Conservation (phyloP, 495 filamentous ascomycete genomes). For the Poronia punctata region DNA sequence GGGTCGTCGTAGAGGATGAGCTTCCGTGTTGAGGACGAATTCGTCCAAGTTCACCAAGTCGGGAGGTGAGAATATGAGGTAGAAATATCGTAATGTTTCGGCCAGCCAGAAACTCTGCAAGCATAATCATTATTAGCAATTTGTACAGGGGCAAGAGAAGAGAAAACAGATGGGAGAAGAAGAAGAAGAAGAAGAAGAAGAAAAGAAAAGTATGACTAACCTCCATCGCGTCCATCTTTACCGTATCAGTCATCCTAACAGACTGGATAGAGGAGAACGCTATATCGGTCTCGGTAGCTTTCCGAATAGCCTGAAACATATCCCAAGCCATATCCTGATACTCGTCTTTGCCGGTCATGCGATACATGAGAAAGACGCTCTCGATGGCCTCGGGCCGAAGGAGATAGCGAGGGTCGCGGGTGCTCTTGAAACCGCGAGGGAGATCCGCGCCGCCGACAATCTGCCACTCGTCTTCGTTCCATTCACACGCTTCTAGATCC, state of each 20-base stretch:
- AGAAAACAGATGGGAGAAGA: too few relatives aligned
- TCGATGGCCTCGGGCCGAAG: conserved; percentile 55
- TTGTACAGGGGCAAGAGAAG: too few relatives aligned
- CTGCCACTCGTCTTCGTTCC: conserved; percentile 58
- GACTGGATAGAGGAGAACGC: conserved; percentile 23
- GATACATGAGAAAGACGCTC: conserved; percentile 52
- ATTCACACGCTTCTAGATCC: conserved; percentile 52
- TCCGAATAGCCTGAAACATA: conserved; percentile 46
- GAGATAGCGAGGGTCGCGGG: conserved; percentile 18
- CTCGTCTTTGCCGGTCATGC: conserved; percentile 45
- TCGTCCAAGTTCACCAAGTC: conserved; percentile 55
- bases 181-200: not conserved
- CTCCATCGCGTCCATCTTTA: conserved; percentile 38
- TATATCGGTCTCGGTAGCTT: conserved; percentile 36
- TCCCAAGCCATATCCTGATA: conserved; percentile 52
- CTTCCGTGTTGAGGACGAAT: conserved; percentile 60
- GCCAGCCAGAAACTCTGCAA: conserved; percentile 47
- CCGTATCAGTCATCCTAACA: conserved; percentile 17
- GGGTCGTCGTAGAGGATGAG: conserved; percentile 58
- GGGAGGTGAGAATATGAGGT: conserved; percentile 70
- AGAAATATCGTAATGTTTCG: conserved; percentile 82
- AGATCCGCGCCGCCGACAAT: conserved; percentile 4
- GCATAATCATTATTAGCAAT: not conserved
- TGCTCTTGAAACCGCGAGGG: conserved; percentile 7
- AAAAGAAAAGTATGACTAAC: conserved; percentile 10